Evolutionary conservation across 768 basidiomycete species (phyloP).

Genomic region (Dioszegia hungarica): DNA sequence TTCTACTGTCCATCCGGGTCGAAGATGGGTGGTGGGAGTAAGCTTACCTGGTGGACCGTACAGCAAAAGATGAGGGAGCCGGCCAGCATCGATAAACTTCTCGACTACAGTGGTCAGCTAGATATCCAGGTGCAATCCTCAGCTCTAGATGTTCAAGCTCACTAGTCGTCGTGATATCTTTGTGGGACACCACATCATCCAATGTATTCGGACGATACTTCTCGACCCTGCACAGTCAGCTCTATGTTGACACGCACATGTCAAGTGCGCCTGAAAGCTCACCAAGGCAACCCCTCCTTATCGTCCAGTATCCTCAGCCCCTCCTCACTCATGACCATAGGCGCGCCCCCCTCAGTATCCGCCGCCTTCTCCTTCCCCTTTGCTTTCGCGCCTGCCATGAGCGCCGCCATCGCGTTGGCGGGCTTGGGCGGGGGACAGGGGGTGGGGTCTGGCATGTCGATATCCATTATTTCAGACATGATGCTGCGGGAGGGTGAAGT

Average conservation of each 20-base stretch:
- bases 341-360: conserved; percentile 7
- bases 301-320: conserved; percentile 53
- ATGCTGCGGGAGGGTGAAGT: background rate
- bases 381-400: conserved; percentile 33
- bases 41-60: conserved; percentile 83
- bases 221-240: conserved; percentile 68
- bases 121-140: no score
- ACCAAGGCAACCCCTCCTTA: conserved; percentile 88
- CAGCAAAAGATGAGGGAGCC: conserved; percentile 89
- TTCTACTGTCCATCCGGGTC: background rate
- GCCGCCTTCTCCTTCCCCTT: conserved; percentile 32
- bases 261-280: no score
- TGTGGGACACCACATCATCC: conserved; percentile 93
- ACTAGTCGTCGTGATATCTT: conserved; percentile 94
- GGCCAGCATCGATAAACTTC: conserved; percentile 90
- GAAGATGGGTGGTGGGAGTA: background rate
- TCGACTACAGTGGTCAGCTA: conserved; percentile 61
- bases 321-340: conserved; percentile 16
- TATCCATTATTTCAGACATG: conserved; percentile 31
- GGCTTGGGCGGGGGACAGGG: background rate
- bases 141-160: no score
- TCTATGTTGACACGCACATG: background rate
- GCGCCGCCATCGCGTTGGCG: conserved; percentile 33
- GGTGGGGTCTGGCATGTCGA: conserved; percentile 16
- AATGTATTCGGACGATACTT: conserved; percentile 90